A percentile compares a stretch with the other conserved stretches of the same genome.
Conservation (phyloP, 192 early-diverging fungal species). For the Coemansia sp. region DNA sequence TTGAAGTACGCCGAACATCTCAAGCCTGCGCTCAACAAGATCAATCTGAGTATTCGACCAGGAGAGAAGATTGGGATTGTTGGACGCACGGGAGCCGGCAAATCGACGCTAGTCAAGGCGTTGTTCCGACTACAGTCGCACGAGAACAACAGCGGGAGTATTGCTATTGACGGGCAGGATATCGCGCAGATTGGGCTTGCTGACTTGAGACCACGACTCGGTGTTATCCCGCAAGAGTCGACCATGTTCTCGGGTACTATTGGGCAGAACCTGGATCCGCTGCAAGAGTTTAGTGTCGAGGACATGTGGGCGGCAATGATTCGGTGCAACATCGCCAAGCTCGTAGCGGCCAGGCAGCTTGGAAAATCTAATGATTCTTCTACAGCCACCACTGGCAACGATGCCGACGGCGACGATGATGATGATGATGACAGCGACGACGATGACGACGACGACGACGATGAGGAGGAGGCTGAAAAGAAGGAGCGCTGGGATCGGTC, state of each 20-base stretch:
- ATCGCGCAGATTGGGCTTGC: constrained; percentile 56
- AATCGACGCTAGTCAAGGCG: constrained; percentile 65
- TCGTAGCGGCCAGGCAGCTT: neutral
- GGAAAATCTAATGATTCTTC: neutral
- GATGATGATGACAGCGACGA: constrained; percentile 1
- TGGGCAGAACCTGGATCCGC: constrained; percentile 78
- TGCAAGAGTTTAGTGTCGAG: constrained; percentile 62
- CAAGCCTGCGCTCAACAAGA: constrained; percentile 28
- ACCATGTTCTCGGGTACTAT: constrained; percentile 65
- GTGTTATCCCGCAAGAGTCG: constrained; percentile 71
- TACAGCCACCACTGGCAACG: neutral
- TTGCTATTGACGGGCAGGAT: constrained; percentile 69
- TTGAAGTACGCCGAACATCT: constrained; percentile 56
- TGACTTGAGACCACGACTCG: constrained; percentile 53
- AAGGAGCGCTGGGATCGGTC: neutral
- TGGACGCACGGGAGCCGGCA: constrained; percentile 73
- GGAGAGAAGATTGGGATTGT: constrained; percentile 63
- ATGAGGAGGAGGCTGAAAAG: constrained; percentile 43
- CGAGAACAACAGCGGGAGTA: constrained; percentile 43
- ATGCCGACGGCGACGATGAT: constrained; percentile 5
- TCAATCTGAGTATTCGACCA: constrained; percentile 24
- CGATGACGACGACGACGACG: constrained; percentile 49
- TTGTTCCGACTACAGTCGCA: constrained; percentile 61
- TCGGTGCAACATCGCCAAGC: constrained; percentile 13
- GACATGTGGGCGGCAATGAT: constrained; percentile 65